A percentile compares a stretch with the other conserved stretches of the same genome.
These are phyloP conservation scores for Phytophthora ohioensis DNA, from an alignment of 352 stramenopile genomes.

Conservation along the genomic window DNA sequence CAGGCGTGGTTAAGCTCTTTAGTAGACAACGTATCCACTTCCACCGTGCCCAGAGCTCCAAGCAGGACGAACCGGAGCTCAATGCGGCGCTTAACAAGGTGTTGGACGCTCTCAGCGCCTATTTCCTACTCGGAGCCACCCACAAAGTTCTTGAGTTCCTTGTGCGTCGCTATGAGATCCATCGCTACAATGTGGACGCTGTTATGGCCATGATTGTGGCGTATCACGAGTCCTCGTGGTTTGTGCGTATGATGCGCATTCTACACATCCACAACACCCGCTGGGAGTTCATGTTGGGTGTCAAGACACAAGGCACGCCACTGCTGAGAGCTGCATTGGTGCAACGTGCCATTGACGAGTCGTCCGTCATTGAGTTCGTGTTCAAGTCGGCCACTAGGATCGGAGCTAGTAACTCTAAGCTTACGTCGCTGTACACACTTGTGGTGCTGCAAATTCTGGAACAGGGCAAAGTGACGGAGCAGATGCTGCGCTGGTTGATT, in stretches of 20 bases:
- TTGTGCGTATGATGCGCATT: constrained; percentile 86
- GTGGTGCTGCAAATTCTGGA: constrained; percentile 87
- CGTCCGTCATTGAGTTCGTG: constrained; percentile 81
- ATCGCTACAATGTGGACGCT: constrained; percentile 87
- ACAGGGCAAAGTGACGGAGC: constrained; percentile 62
- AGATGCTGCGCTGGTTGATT: constrained; percentile 82
- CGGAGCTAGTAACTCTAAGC: constrained; percentile 71
- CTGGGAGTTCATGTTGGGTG: constrained; percentile 85
- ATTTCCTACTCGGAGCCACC: constrained; percentile 78
- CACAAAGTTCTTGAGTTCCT: constrained; percentile 93
- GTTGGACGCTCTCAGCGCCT: constrained; percentile 84
- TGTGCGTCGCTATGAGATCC: constrained; percentile 89
- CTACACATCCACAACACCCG: constrained; percentile 80
- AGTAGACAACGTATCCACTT: constrained; percentile 82
- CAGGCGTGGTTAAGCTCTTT: constrained; percentile 67
- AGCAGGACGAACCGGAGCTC: constrained; percentile 70
- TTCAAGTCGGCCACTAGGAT: constrained; percentile 71
- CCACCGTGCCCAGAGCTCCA: constrained; percentile 72
- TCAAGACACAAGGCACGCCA: constrained; percentile 77
- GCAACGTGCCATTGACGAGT: constrained; percentile 76
- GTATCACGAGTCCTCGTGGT: constrained; percentile 89
- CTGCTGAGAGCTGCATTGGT: constrained; percentile 76
- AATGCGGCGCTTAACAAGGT: constrained; percentile 72
- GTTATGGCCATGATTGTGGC: constrained; percentile 85
- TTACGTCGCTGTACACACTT: constrained; percentile 89